Evolutionary conservation across 768 basidiomycete species (phyloP).

Genomic region (Steccherinum ochraceum): DNA sequence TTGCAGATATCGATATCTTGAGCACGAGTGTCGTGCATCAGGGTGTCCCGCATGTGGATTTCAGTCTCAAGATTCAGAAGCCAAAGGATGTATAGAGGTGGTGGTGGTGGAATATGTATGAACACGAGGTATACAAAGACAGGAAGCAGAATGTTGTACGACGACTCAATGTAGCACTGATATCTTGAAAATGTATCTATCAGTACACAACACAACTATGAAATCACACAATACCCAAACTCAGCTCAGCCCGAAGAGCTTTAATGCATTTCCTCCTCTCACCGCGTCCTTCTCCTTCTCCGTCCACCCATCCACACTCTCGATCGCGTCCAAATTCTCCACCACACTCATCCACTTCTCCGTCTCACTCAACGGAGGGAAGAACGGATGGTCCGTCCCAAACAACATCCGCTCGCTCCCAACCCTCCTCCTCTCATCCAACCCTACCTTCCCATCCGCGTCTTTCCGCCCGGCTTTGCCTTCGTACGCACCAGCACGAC

Average conservation of each 20-base stretch:
- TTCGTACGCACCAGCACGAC: constrained; percentile 47
- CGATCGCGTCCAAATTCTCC: constrained; percentile 79
- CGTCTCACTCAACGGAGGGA: constrained; percentile 65
- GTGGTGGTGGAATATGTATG: not conserved
- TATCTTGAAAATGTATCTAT: not conserved
- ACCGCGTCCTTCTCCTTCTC: constrained; percentile 58
- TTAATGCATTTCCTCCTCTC: constrained; percentile 65
- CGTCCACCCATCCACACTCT: constrained; percentile 54
- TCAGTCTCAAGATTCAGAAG: constrained; percentile 91
- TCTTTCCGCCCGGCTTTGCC: constrained; percentile 52
- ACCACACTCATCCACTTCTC: constrained; percentile 83
- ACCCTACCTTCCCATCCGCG: constrained; percentile 28
- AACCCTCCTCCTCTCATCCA: constrained; percentile 28
- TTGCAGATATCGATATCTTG: constrained; percentile 88
- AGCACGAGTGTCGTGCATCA: constrained; percentile 90
- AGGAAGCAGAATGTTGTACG: too few relatives aligned
- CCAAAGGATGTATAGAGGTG: constrained; percentile 27
- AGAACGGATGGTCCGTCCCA: constrained; percentile 89
- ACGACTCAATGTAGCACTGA: not conserved
- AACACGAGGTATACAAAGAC: not conserved
- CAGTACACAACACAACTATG: not conserved
- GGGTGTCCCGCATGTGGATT: constrained; percentile 91
- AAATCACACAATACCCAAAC: too few relatives aligned
- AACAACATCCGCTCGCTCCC: constrained; percentile 66
- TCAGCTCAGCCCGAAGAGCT: constrained; percentile 45